phyloP scores from a whole-genome alignment of 2,329 filamentous ascomycete genomes.

The Pleomassaria siparia region DNA sequence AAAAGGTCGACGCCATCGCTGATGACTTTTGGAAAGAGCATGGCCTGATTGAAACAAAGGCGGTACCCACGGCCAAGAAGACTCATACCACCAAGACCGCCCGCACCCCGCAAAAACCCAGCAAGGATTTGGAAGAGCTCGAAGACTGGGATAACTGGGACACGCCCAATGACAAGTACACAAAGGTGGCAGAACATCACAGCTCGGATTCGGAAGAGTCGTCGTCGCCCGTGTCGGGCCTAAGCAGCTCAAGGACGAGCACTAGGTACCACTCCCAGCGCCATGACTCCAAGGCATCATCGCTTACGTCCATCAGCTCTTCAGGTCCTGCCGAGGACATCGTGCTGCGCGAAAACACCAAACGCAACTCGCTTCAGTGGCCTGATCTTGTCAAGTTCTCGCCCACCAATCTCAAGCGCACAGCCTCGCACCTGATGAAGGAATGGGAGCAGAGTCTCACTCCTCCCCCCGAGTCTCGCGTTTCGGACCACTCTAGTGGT shows the following conservation, averaged over 20 bases:
- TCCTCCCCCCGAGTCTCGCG: slow-evolving; percentile 44
- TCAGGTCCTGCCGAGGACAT: slow-evolving; percentile 24
- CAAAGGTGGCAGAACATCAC: slow-evolving; percentile 38
- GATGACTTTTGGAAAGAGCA: slow-evolving; percentile 49
- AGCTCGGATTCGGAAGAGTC: slow-evolving; percentile 55
- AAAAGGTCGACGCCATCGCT: slow-evolving; percentile 39
- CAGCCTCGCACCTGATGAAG: slow-evolving; percentile 82
- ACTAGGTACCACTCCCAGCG: slow-evolving; percentile 51
- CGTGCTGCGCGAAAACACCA: slow-evolving; percentile 28
- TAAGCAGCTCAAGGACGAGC: slow-evolving; percentile 56
- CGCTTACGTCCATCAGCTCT: slow-evolving; percentile 36
- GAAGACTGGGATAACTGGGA: slow-evolving; percentile 62
- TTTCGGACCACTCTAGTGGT: slow-evolving; percentile 32
- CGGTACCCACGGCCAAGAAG: slow-evolving; percentile 38
- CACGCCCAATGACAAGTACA: slow-evolving; percentile 43
- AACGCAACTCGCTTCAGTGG: slow-evolving; percentile 58
- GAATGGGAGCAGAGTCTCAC: slow-evolving; percentile 85
- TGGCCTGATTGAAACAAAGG: slow-evolving; percentile 43
- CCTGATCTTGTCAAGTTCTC: slow-evolving; percentile 71
- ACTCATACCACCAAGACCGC: slow-evolving; percentile 41
- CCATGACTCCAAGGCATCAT: slow-evolving; percentile 42
- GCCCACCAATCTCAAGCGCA: slow-evolving; percentile 76
- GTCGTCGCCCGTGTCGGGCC: slow-evolving; percentile 43
- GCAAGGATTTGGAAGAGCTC: slow-evolving; percentile 46
- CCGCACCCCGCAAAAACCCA: slow-evolving; percentile 42